phyloP scores from a whole-genome alignment of 805 yeast genomes.

The Yamadazyma laniorum region DNA sequence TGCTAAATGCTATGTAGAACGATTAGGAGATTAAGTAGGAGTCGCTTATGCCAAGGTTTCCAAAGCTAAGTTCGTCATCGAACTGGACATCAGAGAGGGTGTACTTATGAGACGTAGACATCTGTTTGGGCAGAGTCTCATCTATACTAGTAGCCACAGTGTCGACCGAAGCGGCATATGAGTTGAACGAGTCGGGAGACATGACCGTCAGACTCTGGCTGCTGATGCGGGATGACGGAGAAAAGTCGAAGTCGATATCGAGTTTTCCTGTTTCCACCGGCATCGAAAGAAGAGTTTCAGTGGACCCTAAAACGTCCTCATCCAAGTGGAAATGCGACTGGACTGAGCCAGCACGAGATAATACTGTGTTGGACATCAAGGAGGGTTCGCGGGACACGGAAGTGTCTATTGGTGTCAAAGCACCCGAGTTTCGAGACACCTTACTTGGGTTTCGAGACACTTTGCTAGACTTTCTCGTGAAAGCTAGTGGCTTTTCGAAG shows the following conservation, averaged over 20 bases:
- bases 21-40: neutral
- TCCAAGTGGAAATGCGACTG: neutral
- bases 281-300: conserved; percentile 14
- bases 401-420: too few relatives aligned
- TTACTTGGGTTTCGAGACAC: neutral
- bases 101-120: conserved; percentile 3
- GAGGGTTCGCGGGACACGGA: neutral
- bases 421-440: neutral
- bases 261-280: conserved; percentile 5
- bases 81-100: conserved; percentile 7
- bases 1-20: neutral
- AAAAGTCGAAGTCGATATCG: conserved; percentile 4
- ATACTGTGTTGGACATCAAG: neutral
- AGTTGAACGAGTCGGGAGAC: conserved; percentile 3
- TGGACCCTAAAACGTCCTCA: neutral
- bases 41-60: neutral
- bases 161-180: conserved; percentile 6
- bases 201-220: neutral
- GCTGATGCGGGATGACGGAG: neutral
- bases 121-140: neutral
- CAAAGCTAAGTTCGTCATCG: conserved; percentile 6
- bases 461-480: conserved; percentile 11
- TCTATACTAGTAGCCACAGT: conserved; percentile 7
- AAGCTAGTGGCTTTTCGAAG: conserved; percentile 14
- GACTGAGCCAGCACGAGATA: neutral